Evolutionary conservation across 177 flowering plant species (phyloP), one percentile per base, ranked within the genome.

Genomic region (Vitis hybrid): DNA sequence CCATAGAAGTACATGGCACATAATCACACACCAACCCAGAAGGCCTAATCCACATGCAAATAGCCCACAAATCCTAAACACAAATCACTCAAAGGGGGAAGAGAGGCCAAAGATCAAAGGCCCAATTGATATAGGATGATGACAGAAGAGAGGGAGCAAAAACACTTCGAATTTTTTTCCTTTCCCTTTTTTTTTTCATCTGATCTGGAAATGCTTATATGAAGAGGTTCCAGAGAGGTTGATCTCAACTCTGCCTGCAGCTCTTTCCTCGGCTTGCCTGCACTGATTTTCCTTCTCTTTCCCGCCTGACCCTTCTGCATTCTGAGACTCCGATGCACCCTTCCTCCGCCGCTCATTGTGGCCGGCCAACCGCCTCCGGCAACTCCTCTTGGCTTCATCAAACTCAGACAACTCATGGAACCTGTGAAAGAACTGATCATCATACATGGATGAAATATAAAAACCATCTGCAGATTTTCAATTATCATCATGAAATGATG

Each of bases 121-220:
- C 48, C 48, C 0, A 29, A 29, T 29, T 29, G 31, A 29, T 29
- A 29, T 33, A 55, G 49, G 63, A 58, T 49, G 66, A 61, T 79
- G 88, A 85, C 86, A 83, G 88, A 83, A 85, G 86, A 85, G 88
- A 85, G 88, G 70, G 81, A 85, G 87, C 85, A 73, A 39, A 29
- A 39, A 39, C 9, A 39, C 48, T 39, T 39, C 7, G 48, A 39
- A 39, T 5, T 5, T 39, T 39, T 39, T 39, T 7, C 1, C 9
- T 1, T 39, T 7, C 1, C 9, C 2, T 7, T 39, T 39, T 39
- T 39, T 39, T 39, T 71, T 73, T 69, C 76, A 78, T 78, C 81
- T 75, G 74, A 79, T 72, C 52, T 73, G 81, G 66, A 75, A 77
- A 64, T 75, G 79, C 71, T 79, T 79, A 68, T 55, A 79, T 51